A percentile compares a stretch with the other conserved stretches of the same genome.
Conservation (phyloP, 2,329 filamentous ascomycete species). For the Celoporthe dispersa region DNA sequence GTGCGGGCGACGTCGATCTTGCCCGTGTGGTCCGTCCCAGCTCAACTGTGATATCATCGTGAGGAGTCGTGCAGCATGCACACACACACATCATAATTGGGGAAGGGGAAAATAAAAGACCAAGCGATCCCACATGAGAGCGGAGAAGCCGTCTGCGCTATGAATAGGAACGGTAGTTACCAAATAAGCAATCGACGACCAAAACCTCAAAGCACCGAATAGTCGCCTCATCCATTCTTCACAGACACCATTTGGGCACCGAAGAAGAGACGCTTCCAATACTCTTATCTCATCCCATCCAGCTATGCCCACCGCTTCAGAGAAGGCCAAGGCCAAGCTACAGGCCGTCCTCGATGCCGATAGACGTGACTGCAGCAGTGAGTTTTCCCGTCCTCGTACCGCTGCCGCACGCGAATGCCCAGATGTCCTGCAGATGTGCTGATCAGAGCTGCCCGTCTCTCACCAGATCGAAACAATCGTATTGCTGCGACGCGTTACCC, state of each 20-base stretch:
- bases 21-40: background rate
- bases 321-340: slow-evolving; percentile 3
- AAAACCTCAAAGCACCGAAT: background rate
- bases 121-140: background rate
- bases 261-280: background rate
- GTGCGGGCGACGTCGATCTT: slow-evolving; percentile 4
- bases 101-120: background rate
- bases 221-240: background rate
- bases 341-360: slow-evolving; percentile 1
- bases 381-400: background rate
- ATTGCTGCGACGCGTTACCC: background rate
- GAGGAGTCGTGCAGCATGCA: background rate
- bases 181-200: background rate
- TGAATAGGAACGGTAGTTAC: background rate
- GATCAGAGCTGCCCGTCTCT: background rate
- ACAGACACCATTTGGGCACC: background rate
- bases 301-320: background rate
- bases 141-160: background rate
- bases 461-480: slow-evolving; percentile 2
- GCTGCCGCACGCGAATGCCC: too few relatives aligned
- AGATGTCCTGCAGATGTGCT: background rate
- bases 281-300: background rate
- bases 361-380: slow-evolving; percentile 4
- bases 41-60: slow-evolving; percentile 1
- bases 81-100: background rate